Evolutionary conservation across 305 asterid genomes (phyloP).

Genomic region (Salvia sclarea): DNA sequence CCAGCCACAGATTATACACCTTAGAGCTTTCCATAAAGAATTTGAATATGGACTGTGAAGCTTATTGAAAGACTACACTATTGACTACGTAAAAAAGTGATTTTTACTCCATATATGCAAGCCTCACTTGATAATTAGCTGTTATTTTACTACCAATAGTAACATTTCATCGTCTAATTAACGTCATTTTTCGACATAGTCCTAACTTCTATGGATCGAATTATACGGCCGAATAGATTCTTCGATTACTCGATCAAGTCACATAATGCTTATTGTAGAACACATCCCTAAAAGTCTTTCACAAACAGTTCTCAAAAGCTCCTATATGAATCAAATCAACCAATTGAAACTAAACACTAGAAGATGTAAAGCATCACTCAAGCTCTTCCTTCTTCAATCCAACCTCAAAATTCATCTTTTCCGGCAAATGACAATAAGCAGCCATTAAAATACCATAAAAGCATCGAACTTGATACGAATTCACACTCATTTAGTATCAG

Average conservation of each 20-base stretch:
- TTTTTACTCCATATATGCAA: neutral
- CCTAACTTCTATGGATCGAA: neutral
- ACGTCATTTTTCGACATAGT: too few species aligned
- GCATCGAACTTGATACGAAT: too few species aligned
- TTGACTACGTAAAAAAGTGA: neutral
- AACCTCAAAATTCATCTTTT: neutral
- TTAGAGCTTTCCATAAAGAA: neutral
- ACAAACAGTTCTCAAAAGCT: neutral
- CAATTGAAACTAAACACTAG: neutral
- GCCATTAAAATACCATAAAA: too few species aligned
- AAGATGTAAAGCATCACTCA: neutral
- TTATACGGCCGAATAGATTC: neutral
- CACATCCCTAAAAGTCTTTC: neutral
- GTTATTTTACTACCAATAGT: neutral
- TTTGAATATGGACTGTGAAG: constrained; percentile 1
- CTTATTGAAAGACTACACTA: neutral
- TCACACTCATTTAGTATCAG: too few species aligned
- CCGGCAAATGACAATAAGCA: neutral
- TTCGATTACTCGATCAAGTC: neutral
- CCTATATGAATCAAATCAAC: constrained; percentile 1
- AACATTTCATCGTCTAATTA: too few species aligned
- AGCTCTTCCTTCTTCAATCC: neutral
- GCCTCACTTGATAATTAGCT: neutral
- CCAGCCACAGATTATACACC: neutral
- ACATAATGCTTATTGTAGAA: too few species aligned